Evolutionary conservation across 163 green algal genomes (phyloP).

Genomic region (Trebouxiophyceae sp.): DNA sequence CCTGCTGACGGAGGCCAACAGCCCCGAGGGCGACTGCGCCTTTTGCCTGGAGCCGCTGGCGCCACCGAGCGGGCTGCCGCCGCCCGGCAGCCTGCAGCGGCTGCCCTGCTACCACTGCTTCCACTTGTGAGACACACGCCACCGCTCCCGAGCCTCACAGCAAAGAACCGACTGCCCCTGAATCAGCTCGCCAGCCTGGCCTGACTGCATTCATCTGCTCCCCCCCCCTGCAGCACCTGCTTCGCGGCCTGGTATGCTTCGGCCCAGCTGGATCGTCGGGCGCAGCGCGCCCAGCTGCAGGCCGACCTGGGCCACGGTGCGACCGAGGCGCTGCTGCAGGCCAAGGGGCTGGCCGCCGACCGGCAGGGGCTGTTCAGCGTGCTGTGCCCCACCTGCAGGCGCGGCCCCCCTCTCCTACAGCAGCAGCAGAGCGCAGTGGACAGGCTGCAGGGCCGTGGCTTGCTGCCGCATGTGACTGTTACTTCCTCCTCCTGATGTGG

Average conservation of each 20-base stretch:
- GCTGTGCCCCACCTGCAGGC: slow-evolving; percentile 10
- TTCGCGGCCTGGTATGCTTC: slow-evolving; percentile 24
- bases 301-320: not conserved
- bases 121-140: slow-evolving; percentile 5
- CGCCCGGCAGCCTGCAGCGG: slow-evolving; percentile 1
- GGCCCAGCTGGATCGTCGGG: slow-evolving; percentile 13
- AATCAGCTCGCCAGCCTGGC: too few species aligned
- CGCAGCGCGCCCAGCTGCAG: slow-evolving; percentile 5
- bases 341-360: not conserved
- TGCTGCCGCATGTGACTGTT: too few species aligned
- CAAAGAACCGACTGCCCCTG: too few species aligned
- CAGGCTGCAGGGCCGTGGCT: too few species aligned
- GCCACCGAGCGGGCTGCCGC: not conserved
- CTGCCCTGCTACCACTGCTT: slow-evolving; percentile 32
- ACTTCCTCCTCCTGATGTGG: too few species aligned
- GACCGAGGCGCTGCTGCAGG: not conserved
- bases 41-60: slow-evolving; percentile 24
- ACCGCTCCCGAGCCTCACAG: not conserved
- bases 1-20: slow-evolving; percentile 16
- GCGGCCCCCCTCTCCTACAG: too few species aligned
- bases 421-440: too few species aligned
- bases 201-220: too few species aligned
- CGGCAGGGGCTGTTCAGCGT: slow-evolving; percentile 1
- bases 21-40: slow-evolving; percentile 15
- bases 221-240: slow-evolving; percentile 15